Conservation (phyloP, 2,329 filamentous ascomycete genomes). For the Ilyonectria mors-panacis region DNA sequence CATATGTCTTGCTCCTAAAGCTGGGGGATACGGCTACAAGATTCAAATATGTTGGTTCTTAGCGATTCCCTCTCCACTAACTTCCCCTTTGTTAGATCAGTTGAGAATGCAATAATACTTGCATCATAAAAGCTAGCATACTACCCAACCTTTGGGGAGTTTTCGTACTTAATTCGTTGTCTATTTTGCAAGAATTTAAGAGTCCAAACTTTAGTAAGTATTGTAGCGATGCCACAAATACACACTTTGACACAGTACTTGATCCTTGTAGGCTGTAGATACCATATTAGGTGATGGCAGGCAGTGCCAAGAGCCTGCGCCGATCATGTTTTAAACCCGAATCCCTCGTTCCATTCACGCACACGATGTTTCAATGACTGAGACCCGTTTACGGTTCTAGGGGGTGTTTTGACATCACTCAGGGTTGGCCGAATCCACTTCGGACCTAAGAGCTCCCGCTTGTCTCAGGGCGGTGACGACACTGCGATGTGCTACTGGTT, state of each 20-base stretch:
- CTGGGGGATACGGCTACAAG: too few relatives aligned
- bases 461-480: neutral
- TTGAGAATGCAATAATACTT: too few relatives aligned
- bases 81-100: too few relatives aligned
- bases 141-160: neutral
- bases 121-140: neutral
- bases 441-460: neutral
- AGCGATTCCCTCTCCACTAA: too few relatives aligned
- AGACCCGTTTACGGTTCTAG: neutral
- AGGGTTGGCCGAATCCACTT: neutral
- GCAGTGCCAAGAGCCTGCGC: neutral
- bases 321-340: neutral
- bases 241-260: neutral
- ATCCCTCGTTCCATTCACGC: too few relatives aligned
- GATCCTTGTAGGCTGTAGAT: neutral
- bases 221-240: neutral
- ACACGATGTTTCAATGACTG: neutral
- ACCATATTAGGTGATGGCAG: neutral
- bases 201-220: too few relatives aligned
- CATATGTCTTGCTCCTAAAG: too few relatives aligned
- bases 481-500: neutral
- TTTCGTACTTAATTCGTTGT: neutral
- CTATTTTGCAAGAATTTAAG: neutral
- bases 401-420: neutral
- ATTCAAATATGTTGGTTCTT: too few relatives aligned